These are phyloP conservation scores for Eutrema heterophyllum DNA, from an alignment of 345 rosid genomes.

Conservation along the genomic window DNA sequence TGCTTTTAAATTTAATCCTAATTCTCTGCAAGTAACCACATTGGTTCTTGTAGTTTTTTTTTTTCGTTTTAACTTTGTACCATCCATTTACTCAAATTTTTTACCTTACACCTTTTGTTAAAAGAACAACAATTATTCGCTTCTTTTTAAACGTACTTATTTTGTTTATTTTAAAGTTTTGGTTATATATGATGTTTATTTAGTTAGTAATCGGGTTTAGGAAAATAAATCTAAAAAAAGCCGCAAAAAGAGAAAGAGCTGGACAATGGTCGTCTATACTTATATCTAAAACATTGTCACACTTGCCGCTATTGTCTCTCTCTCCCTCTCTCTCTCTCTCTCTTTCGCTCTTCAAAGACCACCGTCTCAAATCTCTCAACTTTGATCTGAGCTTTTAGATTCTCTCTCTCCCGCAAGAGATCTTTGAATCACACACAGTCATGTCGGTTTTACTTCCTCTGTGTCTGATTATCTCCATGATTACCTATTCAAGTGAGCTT, in stretches of 20 bases:
- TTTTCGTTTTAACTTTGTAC: background rate
- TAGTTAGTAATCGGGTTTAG: background rate
- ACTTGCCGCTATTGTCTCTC: conserved; percentile 29
- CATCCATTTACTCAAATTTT: no score
- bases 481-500: conserved; percentile 68
- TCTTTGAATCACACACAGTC: background rate
- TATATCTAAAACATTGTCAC: background rate
- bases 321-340: conserved; percentile 25
- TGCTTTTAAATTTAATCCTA: background rate
- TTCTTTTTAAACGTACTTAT: background rate
- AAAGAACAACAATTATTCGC: background rate
- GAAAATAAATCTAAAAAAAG: conserved; percentile 1
- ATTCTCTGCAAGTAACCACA: background rate
- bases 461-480: conserved; percentile 52
- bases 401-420: background rate
- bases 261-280: conserved; percentile 24
- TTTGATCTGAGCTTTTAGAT: conserved; percentile 5
- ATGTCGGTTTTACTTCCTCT: conserved; percentile 59
- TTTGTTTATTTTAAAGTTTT: background rate
- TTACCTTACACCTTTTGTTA: background rate
- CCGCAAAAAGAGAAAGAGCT: background rate
- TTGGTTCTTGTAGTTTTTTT: background rate
- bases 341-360: conserved; percentile 10
- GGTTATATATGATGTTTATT: background rate
- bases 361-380: conserved; percentile 12